Conservation (phyloP, 2,329 filamentous ascomycete species). For the Daldinia sp. region DNA sequence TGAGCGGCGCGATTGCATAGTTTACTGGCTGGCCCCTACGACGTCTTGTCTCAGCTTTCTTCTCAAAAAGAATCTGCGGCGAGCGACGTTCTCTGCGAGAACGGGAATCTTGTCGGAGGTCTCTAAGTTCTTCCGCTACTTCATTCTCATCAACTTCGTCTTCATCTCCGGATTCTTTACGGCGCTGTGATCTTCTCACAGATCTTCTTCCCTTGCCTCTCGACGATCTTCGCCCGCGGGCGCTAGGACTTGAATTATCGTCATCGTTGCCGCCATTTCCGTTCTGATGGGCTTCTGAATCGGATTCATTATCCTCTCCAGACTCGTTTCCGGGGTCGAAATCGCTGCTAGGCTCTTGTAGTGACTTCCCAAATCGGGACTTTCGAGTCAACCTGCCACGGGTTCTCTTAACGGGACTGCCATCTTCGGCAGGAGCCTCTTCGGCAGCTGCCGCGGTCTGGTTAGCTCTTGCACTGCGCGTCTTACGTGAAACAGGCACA, state of each 20-base stretch:
- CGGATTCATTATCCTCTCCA: constrained; percentile 61
- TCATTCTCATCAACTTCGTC: constrained; percentile 69
- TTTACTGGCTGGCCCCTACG: constrained; percentile 75
- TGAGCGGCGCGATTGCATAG: constrained; percentile 85
- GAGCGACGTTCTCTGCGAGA: constrained; percentile 61
- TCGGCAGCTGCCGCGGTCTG: constrained; percentile 29
- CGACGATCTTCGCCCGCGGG: constrained; percentile 55
- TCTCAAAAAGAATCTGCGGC: constrained; percentile 67
- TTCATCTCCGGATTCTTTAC: constrained; percentile 63
- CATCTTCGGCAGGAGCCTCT: constrained; percentile 37
- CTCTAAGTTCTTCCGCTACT: constrained; percentile 70
- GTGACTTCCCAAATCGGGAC: constrained; percentile 55
- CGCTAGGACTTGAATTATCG: constrained; percentile 59
- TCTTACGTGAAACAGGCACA: constrained; percentile 57
- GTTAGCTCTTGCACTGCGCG: constrained; percentile 47
- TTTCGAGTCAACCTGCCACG: constrained; percentile 59
- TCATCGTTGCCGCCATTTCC: constrained; percentile 47
- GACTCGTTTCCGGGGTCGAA: constrained; percentile 69
- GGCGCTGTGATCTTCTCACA: constrained; percentile 58
- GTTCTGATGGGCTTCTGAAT: constrained; percentile 41
- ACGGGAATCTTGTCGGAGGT: constrained; percentile 64
- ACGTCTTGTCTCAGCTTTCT: constrained; percentile 58
- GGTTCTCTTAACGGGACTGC: constrained; percentile 44
- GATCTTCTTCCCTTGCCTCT: constrained; percentile 52
- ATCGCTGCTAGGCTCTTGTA: constrained; percentile 66